Evolutionary conservation across 2,329 filamentous ascomycete genomes (phyloP).

Genomic region (Ceratocystis colombiana): DNA sequence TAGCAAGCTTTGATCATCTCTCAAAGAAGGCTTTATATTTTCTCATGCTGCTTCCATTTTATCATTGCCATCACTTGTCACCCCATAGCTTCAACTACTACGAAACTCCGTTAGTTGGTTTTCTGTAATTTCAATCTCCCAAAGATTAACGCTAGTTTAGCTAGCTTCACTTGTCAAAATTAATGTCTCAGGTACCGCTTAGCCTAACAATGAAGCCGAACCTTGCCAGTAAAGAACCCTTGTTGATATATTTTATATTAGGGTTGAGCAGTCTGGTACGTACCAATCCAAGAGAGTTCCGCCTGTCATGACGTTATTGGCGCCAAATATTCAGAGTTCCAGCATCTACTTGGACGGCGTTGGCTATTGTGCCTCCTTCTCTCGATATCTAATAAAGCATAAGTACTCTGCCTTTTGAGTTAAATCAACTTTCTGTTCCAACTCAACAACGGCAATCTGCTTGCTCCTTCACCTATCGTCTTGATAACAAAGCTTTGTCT

Average conservation of each 20-base stretch:
- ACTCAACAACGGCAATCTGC: not conserved
- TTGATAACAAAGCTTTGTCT: not conserved
- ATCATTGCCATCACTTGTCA: no score
- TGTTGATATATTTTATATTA: not conserved
- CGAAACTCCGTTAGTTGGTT: not conserved
- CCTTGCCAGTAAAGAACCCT: not conserved
- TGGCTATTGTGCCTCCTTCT: not conserved
- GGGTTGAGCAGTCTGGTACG: not conserved
- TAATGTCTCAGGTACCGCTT: conserved; percentile 15
- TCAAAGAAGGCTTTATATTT: no score
- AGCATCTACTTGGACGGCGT: no score
- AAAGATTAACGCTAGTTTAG: conserved; percentile 6
- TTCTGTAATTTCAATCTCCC: conserved; percentile 6
- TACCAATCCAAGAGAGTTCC: no score
- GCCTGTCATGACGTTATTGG: not conserved
- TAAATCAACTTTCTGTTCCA: not conserved
- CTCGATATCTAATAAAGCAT: not conserved
- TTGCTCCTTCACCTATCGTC: not conserved
- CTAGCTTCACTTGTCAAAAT: conserved; percentile 15
- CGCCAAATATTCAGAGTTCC: not conserved
- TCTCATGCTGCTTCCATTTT: no score
- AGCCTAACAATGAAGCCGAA: not conserved
- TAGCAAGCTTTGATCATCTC: no score
- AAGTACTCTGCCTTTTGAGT: not conserved
- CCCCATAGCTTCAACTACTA: not conserved